phyloP scores from a whole-genome alignment of 192 early-diverging fungal species.

The Rhizophagus prolifer region DNA sequence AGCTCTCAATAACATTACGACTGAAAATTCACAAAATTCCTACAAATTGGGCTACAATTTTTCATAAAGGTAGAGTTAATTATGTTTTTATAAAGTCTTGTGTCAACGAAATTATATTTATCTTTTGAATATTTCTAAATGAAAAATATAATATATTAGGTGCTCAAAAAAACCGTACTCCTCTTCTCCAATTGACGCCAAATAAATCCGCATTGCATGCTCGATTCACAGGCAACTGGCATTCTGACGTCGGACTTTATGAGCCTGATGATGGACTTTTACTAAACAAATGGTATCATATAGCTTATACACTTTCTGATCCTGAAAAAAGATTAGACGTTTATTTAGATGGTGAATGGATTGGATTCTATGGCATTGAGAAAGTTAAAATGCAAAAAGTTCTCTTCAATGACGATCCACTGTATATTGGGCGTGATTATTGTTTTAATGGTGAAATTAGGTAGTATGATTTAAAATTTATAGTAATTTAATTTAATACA shows the following conservation, averaged over 20 bases:
- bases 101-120: too few relatives aligned
- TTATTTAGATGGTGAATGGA: conserved; percentile 4
- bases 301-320: conserved; percentile 25
- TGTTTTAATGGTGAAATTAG: conserved; percentile 16
- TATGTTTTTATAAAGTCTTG: too few relatives aligned
- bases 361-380: neutral
- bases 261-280: neutral
- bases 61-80: conserved; percentile 16
- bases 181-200: neutral
- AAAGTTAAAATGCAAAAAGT: neutral
- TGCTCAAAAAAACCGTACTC: too few relatives aligned
- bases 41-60: neutral
- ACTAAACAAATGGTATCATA: conserved; percentile 23
- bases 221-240: conserved; percentile 11
- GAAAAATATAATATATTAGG: neutral
- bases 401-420: conserved; percentile 10
- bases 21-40: neutral
- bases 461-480: neutral
- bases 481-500: neutral
- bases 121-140: neutral
- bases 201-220: neutral
- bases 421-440: neutral
- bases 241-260: neutral
- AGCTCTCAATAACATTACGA: conserved; percentile 1
- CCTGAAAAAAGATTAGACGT: conserved; percentile 13